These are phyloP conservation scores for Cladosporium sp. DNA, from an alignment of 2,329 filamentous ascomycete species.

Conservation along the genomic window DNA sequence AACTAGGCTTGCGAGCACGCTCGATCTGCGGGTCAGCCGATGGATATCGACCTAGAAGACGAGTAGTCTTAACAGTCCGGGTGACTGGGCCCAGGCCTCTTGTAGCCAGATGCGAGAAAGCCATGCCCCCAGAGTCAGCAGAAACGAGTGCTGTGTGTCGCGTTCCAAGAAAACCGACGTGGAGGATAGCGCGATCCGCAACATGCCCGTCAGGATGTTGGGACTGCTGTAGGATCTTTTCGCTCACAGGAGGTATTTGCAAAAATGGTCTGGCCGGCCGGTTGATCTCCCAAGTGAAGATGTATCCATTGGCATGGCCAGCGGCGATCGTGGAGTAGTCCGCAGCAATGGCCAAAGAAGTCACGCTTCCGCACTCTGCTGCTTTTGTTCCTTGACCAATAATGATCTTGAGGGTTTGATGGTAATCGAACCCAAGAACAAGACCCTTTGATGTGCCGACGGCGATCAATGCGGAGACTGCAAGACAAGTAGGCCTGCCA, in stretches of 20 bases:
- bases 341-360: slow-evolving; percentile 82
- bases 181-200: slow-evolving; percentile 69
- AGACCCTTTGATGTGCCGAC: slow-evolving; percentile 92
- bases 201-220: slow-evolving; percentile 78
- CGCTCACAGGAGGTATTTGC: slow-evolving; percentile 71
- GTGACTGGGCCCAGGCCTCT: slow-evolving; percentile 83
- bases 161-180: slow-evolving; percentile 91
- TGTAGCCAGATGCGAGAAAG: slow-evolving; percentile 93
- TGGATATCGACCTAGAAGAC: slow-evolving; percentile 88
- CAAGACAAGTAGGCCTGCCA: slow-evolving; percentile 82
- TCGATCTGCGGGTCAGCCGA: slow-evolving; percentile 57
- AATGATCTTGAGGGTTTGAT: slow-evolving; percentile 89
- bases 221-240: slow-evolving; percentile 54
- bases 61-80: slow-evolving; percentile 78
- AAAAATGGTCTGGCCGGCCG: slow-evolving; percentile 82
- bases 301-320: slow-evolving; percentile 82
- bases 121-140: slow-evolving; percentile 92
- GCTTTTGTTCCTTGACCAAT: slow-evolving; percentile 93
- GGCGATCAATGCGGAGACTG: slow-evolving; percentile 81
- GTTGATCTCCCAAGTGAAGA: slow-evolving; percentile 94
- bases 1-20: slow-evolving; percentile 80
- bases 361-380: slow-evolving; percentile 83
- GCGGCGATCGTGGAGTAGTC: slow-evolving; percentile 89
- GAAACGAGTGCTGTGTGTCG: slow-evolving; percentile 92
- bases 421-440: slow-evolving; percentile 94